Base-by-base conservation (phyloP, 2,329 filamentous ascomycete species). In the Monascus ruber region DNA sequence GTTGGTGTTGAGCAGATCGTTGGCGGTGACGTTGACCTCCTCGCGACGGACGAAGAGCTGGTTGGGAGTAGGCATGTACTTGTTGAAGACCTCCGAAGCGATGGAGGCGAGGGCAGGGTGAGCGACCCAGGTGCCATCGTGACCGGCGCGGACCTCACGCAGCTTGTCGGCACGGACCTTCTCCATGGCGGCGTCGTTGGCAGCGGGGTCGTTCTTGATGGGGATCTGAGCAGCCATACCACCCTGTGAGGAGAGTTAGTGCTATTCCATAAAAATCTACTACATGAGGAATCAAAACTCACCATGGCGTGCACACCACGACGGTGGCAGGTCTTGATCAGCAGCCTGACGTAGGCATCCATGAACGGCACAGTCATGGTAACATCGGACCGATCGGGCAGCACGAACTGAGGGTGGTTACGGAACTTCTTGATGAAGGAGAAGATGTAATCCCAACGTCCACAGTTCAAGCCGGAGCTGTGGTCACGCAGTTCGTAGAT, bases 381-480 rank as follows among this genome's bases (percentile, higher is more conserved):
- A 40, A 98, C 86, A 44, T 78, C 74, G 40, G 81, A 81, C 45
- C 91, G 85, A 64, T 98, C 89, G 26, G 91, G 91, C 17, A 98
- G 81, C 41, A 96, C 79, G 60, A 96, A 96, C 69, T 82, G 81
- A 55, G 84, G 73, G 72, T 95, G 91, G 58, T 94, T 79, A 61
- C 91, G 85, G 83, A 96, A 94, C 68, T 94, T 94, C 77, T 98
- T 98, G 74, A 98, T 96, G 59, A 89, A 86, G 64, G 83, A 91
- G 76, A 98, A 98, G 70, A 98, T 96, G 74, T 98, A 98, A 63
- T 98, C 91, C 91, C 91, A 98, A 52, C 91, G 83, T 48, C 91
- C 91, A 67, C 91, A 96, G 79, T 98, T 98, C 58, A 98, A 78
- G 35, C 91, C 91, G 5, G 89, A 83, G 63, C 82, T 89, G 73